Evolutionary conservation across 2,329 filamentous ascomycete genomes (phyloP).

Genomic region (Alternaria alternata): DNA sequence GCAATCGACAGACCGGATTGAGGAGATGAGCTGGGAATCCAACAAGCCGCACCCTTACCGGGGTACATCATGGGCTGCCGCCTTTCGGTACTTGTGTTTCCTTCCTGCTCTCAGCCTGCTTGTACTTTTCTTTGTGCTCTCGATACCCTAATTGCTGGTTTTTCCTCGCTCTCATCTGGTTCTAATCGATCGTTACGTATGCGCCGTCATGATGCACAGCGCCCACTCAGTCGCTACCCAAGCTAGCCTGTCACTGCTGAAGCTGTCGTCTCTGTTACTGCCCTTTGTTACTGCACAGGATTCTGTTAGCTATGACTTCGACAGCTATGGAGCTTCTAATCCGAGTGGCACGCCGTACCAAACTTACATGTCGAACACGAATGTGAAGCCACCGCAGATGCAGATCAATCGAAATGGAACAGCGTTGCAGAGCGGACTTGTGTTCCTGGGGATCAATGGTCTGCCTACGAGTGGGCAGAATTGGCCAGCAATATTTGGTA

Average conservation of each 20-base stretch:
- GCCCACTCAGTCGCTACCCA: not conserved
- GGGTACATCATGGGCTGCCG: not conserved
- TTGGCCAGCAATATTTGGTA: slow-evolving; percentile 28
- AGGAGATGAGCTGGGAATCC: not conserved
- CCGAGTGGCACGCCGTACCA: slow-evolving; percentile 24
- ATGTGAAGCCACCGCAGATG: slow-evolving; percentile 25
- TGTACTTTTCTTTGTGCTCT: not conserved
- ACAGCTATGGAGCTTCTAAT: slow-evolving; percentile 21
- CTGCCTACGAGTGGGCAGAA: slow-evolving; percentile 28
- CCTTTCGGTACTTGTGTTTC: not conserved
- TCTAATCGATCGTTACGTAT: not conserved
- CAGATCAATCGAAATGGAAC: slow-evolving; percentile 25
- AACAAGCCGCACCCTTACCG: not conserved
- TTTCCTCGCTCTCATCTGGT: not conserved
- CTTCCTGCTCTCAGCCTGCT: not conserved
- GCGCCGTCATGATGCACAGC: not conserved
- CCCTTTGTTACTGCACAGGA: slow-evolving; percentile 21
- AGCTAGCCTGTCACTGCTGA: not conserved
- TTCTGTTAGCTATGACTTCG: slow-evolving; percentile 22
- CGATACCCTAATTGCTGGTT: not conserved
- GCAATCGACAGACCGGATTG: not conserved
- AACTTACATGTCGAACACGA: slow-evolving; percentile 24
- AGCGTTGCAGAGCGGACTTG: slow-evolving; percentile 19
- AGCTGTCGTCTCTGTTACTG: slow-evolving; percentile 3
- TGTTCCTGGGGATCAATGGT: slow-evolving; percentile 28